Conservation (phyloP, 495 filamentous ascomycete genomes). For the Podospora sp. region DNA sequence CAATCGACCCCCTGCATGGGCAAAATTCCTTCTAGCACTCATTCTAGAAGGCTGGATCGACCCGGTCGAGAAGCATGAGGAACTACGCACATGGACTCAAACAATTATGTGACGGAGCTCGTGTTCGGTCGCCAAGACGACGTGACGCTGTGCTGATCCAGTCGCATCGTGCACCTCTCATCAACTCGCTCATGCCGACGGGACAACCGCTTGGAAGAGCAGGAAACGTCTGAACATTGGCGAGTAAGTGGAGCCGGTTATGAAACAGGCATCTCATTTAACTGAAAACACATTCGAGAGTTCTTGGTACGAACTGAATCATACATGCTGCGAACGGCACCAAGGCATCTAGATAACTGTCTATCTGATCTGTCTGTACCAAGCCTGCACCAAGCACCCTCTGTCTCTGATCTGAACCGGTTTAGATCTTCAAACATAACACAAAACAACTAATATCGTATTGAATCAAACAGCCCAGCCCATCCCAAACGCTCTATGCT, state of each 20-base stretch:
- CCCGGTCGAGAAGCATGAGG: not conserved
- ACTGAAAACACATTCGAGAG: too few species aligned
- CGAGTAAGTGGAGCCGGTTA: not conserved
- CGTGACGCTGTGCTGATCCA: not conserved
- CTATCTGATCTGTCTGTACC: too few species aligned
- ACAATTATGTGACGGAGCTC: not conserved
- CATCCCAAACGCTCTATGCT: too few species aligned
- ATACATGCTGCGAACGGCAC: too few species aligned
- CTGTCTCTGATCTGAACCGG: too few species aligned
- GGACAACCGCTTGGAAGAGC: not conserved
- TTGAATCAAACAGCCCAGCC: too few species aligned
- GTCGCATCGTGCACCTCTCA: not conserved
- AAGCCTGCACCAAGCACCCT: too few species aligned
- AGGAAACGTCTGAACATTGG: not conserved
- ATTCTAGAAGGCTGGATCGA: not conserved
- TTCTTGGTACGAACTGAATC: too few species aligned
- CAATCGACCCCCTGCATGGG: conserved; percentile 2
- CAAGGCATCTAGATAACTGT: too few species aligned
- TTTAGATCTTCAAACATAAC: too few species aligned
- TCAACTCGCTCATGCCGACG: not conserved
- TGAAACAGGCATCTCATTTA: not conserved
- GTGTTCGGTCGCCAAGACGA: not conserved
- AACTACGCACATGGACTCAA: not conserved
- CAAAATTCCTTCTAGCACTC: not conserved
- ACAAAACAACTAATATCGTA: too few species aligned